phyloP scores from a whole-genome alignment of 106 monocot species.

The Dactylorhiza incarnata region DNA sequence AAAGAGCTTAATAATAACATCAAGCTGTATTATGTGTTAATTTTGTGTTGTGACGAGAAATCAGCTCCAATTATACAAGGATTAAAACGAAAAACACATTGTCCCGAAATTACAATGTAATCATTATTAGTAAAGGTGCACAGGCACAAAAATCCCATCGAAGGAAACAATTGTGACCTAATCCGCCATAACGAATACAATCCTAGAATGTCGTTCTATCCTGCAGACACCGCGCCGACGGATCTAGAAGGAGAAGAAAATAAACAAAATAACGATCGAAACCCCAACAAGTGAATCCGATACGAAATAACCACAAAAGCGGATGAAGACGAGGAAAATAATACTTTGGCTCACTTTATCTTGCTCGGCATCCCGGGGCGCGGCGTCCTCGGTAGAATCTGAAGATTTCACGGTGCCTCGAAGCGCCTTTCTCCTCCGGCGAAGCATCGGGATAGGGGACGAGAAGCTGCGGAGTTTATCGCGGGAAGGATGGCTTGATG shows the following conservation, averaged over 20 bases:
- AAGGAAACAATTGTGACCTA: background rate
- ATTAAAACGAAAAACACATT: background rate
- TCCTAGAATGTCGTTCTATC: background rate
- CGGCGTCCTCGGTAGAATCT: background rate
- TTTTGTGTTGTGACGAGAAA: background rate
- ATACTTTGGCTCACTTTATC: conserved; percentile 4
- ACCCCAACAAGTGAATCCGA: background rate
- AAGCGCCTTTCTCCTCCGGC: conserved; percentile 9
- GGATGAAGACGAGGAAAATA: background rate
- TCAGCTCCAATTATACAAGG: background rate
- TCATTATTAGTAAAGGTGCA: background rate
- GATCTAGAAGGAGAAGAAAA: background rate
- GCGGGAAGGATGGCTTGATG: background rate
- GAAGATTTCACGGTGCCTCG: background rate
- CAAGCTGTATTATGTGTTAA: background rate
- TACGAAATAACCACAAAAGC: background rate
- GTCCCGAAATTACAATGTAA: background rate
- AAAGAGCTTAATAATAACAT: background rate
- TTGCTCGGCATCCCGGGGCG: background rate
- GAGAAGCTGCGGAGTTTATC: conserved; percentile 1
- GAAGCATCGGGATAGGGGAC: conserved; percentile 20
- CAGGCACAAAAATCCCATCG: background rate
- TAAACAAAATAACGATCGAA: background rate
- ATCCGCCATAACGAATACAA: background rate
- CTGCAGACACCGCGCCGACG: background rate